Evolutionary conservation across 805 yeast genomes (phyloP).

Genomic region (Schwanniomyces yamadae): DNA sequence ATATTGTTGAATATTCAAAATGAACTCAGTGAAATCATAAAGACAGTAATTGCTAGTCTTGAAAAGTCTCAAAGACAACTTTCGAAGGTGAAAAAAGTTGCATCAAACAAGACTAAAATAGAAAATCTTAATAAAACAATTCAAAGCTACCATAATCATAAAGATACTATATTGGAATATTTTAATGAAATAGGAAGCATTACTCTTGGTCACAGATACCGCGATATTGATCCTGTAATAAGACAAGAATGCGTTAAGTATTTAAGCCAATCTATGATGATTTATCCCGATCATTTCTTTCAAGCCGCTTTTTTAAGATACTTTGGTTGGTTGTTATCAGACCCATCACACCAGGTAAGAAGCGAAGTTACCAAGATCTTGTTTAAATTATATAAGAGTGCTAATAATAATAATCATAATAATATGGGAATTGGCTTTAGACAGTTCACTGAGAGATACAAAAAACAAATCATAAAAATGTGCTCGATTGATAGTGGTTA

Average conservation of each 20-base stretch:
- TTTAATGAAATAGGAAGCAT: constrained; percentile 65
- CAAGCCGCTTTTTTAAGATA: constrained; percentile 70
- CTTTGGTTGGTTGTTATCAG: constrained; percentile 85
- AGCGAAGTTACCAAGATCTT: constrained; percentile 61
- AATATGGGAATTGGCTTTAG: constrained; percentile 60
- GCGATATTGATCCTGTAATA: constrained; percentile 73
- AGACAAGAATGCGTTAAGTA: constrained; percentile 65
- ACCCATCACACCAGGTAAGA: constrained; percentile 59
- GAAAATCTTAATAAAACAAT: constrained; percentile 46
- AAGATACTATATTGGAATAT: constrained; percentile 52
- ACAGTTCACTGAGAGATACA: constrained; percentile 76
- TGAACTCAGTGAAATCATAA: constrained; percentile 52
- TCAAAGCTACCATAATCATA: constrained; percentile 38
- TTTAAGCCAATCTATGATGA: constrained; percentile 71
- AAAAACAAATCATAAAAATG: constrained; percentile 64
- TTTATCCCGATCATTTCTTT: constrained; percentile 67
- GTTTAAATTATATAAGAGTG: constrained; percentile 44
- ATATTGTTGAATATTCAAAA: constrained; percentile 61
- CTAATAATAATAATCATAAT: constrained; percentile 10
- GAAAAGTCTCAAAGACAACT: constrained; percentile 49
- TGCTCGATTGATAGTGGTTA: constrained; percentile 40
- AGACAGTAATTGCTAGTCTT: constrained; percentile 30
- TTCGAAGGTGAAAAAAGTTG: constrained; percentile 22
- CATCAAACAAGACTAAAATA: constrained; percentile 34
- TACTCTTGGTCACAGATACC: constrained; percentile 71